phyloP scores from a whole-genome alignment of 2,329 filamentous ascomycete genomes.

The Neofusicoccum kwambonambiense region DNA sequence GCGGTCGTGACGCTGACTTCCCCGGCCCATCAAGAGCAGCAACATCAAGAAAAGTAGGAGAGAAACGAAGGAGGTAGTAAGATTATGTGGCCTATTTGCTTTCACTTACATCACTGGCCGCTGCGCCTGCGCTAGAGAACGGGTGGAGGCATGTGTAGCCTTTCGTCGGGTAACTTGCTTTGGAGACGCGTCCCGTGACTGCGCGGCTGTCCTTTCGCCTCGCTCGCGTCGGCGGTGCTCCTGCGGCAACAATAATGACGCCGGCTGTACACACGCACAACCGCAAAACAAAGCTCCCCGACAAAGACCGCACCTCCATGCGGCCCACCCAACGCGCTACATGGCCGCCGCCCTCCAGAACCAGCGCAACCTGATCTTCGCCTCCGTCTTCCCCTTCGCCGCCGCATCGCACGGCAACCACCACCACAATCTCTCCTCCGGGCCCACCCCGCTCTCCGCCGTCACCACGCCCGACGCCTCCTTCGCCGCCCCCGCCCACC shows the following conservation, averaged over 20 bases:
- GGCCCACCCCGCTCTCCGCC: constrained; percentile 27
- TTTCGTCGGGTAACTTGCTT: background rate
- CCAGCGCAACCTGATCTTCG: constrained; percentile 34
- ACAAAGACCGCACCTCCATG: background rate
- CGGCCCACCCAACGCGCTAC: background rate
- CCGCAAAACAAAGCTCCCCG: background rate
- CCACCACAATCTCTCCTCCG: constrained; percentile 26
- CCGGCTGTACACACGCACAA: background rate
- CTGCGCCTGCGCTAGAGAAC: too few species aligned
- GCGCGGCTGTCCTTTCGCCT: background rate
- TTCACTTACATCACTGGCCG: too few species aligned
- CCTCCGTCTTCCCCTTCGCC: constrained; percentile 44
- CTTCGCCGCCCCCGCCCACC: background rate
- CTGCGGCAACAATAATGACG: background rate
- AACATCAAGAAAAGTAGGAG: too few species aligned
- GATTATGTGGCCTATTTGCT: too few species aligned
- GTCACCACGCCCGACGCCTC: background rate
- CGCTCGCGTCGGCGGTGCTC: background rate
- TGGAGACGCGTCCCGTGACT: background rate
- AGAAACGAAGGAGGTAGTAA: too few species aligned
- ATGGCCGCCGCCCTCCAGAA: constrained; percentile 14
- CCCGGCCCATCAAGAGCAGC: too few species aligned
- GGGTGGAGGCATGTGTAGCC: background rate
- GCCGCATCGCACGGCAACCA: background rate
- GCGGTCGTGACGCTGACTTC: too few species aligned